phyloP scores from a whole-genome alignment of 2,329 filamentous ascomycete genomes.

The Zymoseptoria tritici region DNA sequence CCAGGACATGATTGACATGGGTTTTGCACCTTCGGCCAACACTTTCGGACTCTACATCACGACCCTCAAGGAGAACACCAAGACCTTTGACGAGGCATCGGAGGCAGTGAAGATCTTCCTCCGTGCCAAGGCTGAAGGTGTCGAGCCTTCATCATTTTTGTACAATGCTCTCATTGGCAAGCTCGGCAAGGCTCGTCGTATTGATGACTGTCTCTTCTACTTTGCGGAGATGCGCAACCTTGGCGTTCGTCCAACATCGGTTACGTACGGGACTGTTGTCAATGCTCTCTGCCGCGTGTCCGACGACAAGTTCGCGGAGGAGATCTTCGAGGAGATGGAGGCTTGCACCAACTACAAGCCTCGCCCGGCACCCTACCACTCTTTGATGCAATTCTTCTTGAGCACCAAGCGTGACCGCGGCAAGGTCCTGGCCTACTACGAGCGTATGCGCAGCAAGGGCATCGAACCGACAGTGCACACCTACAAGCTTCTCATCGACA shows the following conservation, averaged over 20 bases:
- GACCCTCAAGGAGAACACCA: slow-evolving; percentile 93
- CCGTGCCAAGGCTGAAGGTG: slow-evolving; percentile 83
- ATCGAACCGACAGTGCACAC: slow-evolving; percentile 93
- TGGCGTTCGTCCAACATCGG: slow-evolving; percentile 89
- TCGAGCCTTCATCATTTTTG: slow-evolving; percentile 91
- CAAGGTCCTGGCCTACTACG: slow-evolving; percentile 91
- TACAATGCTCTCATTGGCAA: slow-evolving; percentile 99
- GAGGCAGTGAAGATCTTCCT: slow-evolving; percentile 97
- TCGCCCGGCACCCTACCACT: slow-evolving; percentile 94
- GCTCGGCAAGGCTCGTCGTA: slow-evolving; percentile 92
- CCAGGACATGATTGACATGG: slow-evolving; percentile 84
- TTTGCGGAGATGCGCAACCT: slow-evolving; percentile 94
- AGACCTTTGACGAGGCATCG: slow-evolving; percentile 95
- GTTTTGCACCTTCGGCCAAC: slow-evolving; percentile 86
- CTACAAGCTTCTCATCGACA: slow-evolving; percentile 94
- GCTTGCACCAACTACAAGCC: slow-evolving; percentile 98
- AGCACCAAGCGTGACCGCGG: slow-evolving; percentile 92
- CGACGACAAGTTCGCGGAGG: slow-evolving; percentile 94
- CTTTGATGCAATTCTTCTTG: slow-evolving; percentile 98
- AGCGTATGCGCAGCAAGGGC: slow-evolving; percentile 80
- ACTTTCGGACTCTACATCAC: slow-evolving; percentile 98
- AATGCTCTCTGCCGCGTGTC: slow-evolving; percentile 95
- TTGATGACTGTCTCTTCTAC: slow-evolving; percentile 96
- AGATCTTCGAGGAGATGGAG: slow-evolving; percentile 99
- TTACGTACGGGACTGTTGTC: slow-evolving; percentile 96